Conservation (phyloP, 2,329 filamentous ascomycete genomes). For the Tetracladium maxilliforme region DNA sequence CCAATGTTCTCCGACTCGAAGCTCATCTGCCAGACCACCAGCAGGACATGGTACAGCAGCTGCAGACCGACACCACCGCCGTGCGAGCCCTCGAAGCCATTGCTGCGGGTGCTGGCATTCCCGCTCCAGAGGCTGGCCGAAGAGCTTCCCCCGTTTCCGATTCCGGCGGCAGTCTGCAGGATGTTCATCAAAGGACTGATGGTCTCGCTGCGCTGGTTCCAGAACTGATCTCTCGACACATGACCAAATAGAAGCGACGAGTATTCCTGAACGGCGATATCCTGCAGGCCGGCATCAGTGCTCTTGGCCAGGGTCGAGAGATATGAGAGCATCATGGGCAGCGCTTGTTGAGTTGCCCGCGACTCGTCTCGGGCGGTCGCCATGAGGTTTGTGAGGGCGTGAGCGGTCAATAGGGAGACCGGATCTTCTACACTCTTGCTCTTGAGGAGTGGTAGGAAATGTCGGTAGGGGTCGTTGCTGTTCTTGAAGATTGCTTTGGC, state of each 20-base stretch:
- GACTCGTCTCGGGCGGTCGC: constrained; percentile 44
- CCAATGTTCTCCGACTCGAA: constrained; percentile 70
- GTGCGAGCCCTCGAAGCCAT: constrained; percentile 46
- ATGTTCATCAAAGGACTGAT: constrained; percentile 71
- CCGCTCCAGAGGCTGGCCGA: constrained; percentile 48
- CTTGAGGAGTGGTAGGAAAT: constrained; percentile 75
- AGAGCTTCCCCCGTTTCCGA: constrained; percentile 48
- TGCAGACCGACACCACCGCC: constrained; percentile 84
- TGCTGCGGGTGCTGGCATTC: constrained; percentile 32
- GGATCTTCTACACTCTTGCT: constrained; percentile 62
- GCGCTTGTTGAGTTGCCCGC: constrained; percentile 54
- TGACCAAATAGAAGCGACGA: constrained; percentile 68
- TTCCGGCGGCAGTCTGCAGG: constrained; percentile 62
- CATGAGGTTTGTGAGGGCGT: constrained; percentile 70
- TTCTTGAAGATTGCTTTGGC: constrained; percentile 63
- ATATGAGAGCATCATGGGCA: constrained; percentile 75
- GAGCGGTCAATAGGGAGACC: constrained; percentile 79
- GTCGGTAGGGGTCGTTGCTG: constrained; percentile 62
- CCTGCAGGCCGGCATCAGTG: constrained; percentile 78
- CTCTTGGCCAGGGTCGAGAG: constrained; percentile 72
- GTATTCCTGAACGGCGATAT: constrained; percentile 88
- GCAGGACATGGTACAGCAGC: constrained; percentile 81
- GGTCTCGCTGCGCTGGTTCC: constrained; percentile 80
- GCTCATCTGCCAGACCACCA: constrained; percentile 92
- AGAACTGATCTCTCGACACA: constrained; percentile 69